Conservation (phyloP, 75 land plant genomes). For the Isoetes taiwanensis region DNA sequence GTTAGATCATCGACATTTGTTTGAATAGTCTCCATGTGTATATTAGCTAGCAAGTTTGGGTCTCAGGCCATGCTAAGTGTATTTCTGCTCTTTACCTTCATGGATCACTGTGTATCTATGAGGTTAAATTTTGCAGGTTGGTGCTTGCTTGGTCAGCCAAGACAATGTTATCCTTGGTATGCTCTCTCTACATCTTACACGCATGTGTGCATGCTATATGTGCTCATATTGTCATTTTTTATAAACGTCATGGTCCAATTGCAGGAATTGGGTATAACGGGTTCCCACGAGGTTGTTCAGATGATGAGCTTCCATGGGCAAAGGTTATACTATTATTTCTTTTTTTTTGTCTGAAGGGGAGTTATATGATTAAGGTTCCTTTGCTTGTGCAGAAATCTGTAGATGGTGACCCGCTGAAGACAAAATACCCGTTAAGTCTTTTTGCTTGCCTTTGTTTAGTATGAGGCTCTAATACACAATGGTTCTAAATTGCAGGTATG, state of each 20-base stretch:
- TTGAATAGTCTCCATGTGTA: too few species aligned
- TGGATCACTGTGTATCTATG: neutral
- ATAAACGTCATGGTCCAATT: neutral
- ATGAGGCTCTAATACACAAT: too few species aligned
- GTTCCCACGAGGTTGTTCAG: slow-evolving; percentile 95
- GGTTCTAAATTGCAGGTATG: slow-evolving; percentile 44
- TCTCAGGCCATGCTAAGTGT: too few species aligned
- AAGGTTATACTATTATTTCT: slow-evolving; percentile 40
- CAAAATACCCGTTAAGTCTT: too few species aligned
- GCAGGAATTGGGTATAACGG: slow-evolving; percentile 96
- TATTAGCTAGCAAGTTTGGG: too few species aligned
- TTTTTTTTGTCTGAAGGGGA: neutral
- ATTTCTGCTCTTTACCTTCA: too few species aligned
- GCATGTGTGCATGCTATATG: neutral
- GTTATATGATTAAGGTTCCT: neutral
- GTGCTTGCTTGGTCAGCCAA: slow-evolving; percentile 92
- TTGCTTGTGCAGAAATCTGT: slow-evolving; percentile 43
- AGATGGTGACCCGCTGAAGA: slow-evolving; percentile 57
- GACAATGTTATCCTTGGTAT: slow-evolving; percentile 76
- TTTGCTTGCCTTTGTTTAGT: too few species aligned
- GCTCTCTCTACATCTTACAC: neutral
- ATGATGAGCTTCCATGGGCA: slow-evolving; percentile 95
- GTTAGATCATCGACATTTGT: too few species aligned
- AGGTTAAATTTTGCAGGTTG: slow-evolving; percentile 44
- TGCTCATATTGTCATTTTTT: neutral